Evolutionary conservation across 2,329 filamentous ascomycete species (phyloP).

Genomic region (Paraphaeosphaeria sporulosa): DNA sequence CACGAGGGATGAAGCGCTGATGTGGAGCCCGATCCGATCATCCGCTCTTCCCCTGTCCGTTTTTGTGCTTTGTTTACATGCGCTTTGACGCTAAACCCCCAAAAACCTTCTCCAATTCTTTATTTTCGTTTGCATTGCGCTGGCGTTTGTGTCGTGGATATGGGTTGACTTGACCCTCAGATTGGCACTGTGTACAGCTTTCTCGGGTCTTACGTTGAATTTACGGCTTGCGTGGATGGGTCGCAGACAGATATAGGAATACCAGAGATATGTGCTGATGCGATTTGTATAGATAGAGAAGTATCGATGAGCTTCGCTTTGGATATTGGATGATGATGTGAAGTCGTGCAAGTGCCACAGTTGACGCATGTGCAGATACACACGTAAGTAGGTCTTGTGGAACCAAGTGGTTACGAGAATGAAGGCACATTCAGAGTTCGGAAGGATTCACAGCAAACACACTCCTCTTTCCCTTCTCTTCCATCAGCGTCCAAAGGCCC

Average conservation of each 20-base stretch:
- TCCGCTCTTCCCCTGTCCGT: background rate
- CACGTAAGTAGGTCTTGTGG: too few relatives aligned
- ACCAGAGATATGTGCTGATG: conserved; percentile 4
- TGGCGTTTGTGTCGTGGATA: conserved; percentile 12
- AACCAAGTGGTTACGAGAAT: too few relatives aligned
- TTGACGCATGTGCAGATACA: too few relatives aligned
- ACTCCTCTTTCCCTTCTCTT: too few relatives aligned
- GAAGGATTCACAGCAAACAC: too few relatives aligned
- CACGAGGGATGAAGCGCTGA: background rate
- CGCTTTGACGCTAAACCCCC: background rate
- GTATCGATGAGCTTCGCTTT: background rate
- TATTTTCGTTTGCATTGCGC: conserved; percentile 13
- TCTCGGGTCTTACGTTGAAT: background rate
- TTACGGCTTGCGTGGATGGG: background rate
- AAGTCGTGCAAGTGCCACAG: background rate
- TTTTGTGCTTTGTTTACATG: background rate
- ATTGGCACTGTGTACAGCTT: conserved; percentile 2
- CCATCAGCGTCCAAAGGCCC: too few relatives aligned
- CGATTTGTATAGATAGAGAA: conserved; percentile 8
- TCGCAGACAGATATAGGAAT: background rate
- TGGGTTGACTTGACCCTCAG: background rate
- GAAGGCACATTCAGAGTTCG: too few relatives aligned
- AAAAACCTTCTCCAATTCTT: background rate
- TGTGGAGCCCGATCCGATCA: background rate
- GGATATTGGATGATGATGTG: background rate